Evolutionary conservation across 352 stramenopile genomes (phyloP).

Genomic region (Thalassiosira mediterranea): DNA sequence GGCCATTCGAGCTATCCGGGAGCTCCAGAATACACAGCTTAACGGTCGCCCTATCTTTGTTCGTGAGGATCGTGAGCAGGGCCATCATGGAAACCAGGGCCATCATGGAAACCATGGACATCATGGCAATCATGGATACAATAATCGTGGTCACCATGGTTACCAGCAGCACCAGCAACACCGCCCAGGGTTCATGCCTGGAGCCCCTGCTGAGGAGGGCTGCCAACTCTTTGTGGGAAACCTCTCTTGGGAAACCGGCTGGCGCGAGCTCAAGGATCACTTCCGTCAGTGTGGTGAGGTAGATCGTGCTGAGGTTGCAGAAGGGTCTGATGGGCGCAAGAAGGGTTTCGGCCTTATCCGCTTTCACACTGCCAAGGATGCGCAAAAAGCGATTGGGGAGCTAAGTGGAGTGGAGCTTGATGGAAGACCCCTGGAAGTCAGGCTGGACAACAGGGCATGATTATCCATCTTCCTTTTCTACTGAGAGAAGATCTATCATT

Average conservation of each 20-base stretch:
- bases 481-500: no score
- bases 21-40: constrained; percentile 91
- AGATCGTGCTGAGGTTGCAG: constrained; percentile 54
- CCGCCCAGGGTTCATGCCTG: constrained; percentile 11
- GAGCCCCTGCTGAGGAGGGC: constrained; percentile 2
- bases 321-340: constrained; percentile 21
- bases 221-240: constrained; percentile 76
- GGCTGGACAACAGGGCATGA: constrained; percentile 88
- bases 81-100: constrained; percentile 6
- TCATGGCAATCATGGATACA: constrained; percentile 18
- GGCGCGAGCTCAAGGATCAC: constrained; percentile 92
- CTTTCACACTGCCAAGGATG: constrained; percentile 83
- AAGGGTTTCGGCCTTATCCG: constrained; percentile 83
- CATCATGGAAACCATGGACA: constrained; percentile 26
- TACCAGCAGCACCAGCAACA: constrained; percentile 9
- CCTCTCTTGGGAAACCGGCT: constrained; percentile 88
- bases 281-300: constrained; percentile 87
- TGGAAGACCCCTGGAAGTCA: constrained; percentile 92
- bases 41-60: constrained; percentile 92
- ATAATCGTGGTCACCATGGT: no score
- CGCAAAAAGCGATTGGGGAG: constrained; percentile 86
- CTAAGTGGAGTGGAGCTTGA: constrained; percentile 92
- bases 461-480: no score
- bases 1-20: constrained; percentile 88
- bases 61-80: constrained; percentile 89